Base-by-base conservation (phyloP, 495 filamentous ascomycete genomes). In the Penicillium manginii region DNA sequence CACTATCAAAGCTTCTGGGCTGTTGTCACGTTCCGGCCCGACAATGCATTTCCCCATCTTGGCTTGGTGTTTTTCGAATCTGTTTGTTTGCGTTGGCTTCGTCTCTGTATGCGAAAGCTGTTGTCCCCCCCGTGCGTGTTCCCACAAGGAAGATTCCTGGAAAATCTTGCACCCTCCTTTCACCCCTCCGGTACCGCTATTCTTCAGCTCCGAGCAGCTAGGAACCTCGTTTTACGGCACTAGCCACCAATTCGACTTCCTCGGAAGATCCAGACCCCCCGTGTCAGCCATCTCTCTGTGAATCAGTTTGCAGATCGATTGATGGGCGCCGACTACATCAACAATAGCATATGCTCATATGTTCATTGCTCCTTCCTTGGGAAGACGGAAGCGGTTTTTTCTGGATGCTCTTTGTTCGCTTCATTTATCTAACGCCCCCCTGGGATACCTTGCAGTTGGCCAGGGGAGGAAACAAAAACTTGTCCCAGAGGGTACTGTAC, bases 401-500 rank as follows among this genome's bases (percentile, higher is more conserved):
- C 72, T 75, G 80, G 89, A 92, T 85, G 89, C 86, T 79, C 82
- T 92, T 92, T 91, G 88, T 85, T 76, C 88, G 89, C 80, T 83
- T 79, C 71, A 63, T 56, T 48, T 29, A 29, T 8, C 26, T 39
- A 63, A 71, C 73, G 84, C 87, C 86, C 85, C 83, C 83, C 84
- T 71, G 48, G n/a, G 31, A 66, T 57, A 49, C 60, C 66, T 63
- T 52, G 37, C 35, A 32, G 35, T 48, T 32, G 37, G 65, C 47
- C 39, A 59, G 83, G 84, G 84, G 88, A 86, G 88, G 88, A 92
- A 90, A 81, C 88, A 92, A 92, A 93, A 89, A 88, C 89, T 79
- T 84, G 84, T 92, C 89, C 82, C 73, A 70, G 86, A 88, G 84
- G 87, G 86, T 81, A 84, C 82, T 89, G 88, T 87, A 83, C 81